Evolutionary conservation across 2,329 filamentous ascomycete species (phyloP).

Genomic region (Alternaria ventricosa): DNA sequence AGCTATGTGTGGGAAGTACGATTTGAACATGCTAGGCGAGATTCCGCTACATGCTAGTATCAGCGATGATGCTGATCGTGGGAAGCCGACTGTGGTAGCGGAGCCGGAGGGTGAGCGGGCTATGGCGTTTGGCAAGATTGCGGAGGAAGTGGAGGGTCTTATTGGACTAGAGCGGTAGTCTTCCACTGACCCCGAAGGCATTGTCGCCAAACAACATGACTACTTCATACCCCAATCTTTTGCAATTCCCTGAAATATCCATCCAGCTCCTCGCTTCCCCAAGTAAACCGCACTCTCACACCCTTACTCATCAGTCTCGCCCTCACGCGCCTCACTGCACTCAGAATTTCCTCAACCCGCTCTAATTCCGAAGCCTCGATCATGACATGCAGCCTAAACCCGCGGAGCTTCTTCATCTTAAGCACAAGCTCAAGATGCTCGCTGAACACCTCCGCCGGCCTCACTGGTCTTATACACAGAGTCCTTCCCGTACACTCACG

Average conservation of each 20-base stretch:
- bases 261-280: not conserved
- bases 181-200: not conserved
- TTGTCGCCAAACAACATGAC: not conserved
- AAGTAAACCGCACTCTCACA: not conserved
- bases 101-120: conserved; percentile 79
- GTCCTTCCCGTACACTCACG: not conserved
- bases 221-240: not conserved
- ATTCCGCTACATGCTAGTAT: conserved; percentile 87
- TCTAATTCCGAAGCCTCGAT: accelerated
- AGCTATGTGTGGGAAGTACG: conserved; percentile 74
- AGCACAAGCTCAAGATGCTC: not conserved
- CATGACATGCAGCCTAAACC: not conserved
- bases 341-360: not conserved
- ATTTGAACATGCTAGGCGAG: conserved; percentile 83
- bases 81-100: conserved; percentile 87
- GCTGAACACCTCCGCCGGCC: not conserved
- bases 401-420: not conserved
- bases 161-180: conserved; percentile 19
- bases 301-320: not conserved
- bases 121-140: conserved; percentile 74
- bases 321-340: not conserved
- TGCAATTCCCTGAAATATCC: not conserved
- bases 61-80: conserved; percentile 84
- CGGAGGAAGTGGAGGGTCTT: conserved; percentile 55
- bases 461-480: not conserved